Evolutionary conservation across 106 monocot genomes (phyloP), one percentile per base, ranked within the genome.

Genomic region (Agapanthus africanus): DNA sequence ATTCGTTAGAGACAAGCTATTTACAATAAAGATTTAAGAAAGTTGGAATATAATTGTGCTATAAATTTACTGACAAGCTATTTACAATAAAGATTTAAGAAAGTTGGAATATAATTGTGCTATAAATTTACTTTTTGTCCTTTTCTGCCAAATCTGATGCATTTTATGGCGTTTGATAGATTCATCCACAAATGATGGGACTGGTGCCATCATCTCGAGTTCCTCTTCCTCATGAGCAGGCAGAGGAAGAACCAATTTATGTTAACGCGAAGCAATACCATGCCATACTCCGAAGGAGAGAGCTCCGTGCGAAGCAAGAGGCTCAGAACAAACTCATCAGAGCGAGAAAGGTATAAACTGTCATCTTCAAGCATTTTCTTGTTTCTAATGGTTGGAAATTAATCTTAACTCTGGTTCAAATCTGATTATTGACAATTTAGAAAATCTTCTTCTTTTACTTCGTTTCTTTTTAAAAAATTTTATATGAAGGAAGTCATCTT

Each of bases 251-350:
- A 62, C 87, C 87, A 19, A 81, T 91, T 40, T 91, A 82, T 82
- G 91, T 87, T 16, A 91, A 91, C 42, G 87, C 87, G 2, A 91
- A 91, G 70, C 91, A 91, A 54, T 87, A 84, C 59, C 79, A 71
- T 76, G 84, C 82, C 14, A 91, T 91, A 11, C 82, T 91, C 10
- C 57, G 87, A 26, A 82, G 91, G 40, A 81, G 91, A 68, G 79
- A 91, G 63, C 68, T 76, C 18, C 87, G 91, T 47, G 84, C 87
- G 41, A 91, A 91, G 40, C 56, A 74, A 39, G 91, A 91, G 80
- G 81, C 84, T 72, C 73, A 84, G 74, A 82, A 84, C 50, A 91
- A 84, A 76, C 63, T 91, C 11, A 64, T 76, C 27, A 87, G 81
- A 80, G 65, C 3, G n/a, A 66, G 87, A 54, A 91, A 91, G 91